phyloP scores from a whole-genome alignment of 148 eudicot genomes.

The Vaccinium corymbosum region DNA sequence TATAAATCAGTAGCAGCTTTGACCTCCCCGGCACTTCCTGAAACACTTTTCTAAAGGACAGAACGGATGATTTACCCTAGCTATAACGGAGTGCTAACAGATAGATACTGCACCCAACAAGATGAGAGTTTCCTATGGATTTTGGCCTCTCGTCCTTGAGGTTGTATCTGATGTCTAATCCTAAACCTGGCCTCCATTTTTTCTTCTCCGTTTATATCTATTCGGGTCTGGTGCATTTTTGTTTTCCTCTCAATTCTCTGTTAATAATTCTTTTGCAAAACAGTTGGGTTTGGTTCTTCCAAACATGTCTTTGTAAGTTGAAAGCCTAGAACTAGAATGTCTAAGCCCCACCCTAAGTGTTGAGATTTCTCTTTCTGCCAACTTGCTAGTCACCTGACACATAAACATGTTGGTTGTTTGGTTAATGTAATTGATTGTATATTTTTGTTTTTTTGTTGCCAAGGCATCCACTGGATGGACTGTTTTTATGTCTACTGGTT shows the following conservation, averaged over 20 bases:
- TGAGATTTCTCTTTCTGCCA: slow-evolving; percentile 8
- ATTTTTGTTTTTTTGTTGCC: neutral
- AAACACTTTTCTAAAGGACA: slow-evolving; percentile 49
- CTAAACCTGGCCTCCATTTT: slow-evolving; percentile 13
- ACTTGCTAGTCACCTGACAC: neutral
- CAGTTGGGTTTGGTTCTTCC: slow-evolving; percentile 26
- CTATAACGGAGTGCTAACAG: slow-evolving; percentile 13
- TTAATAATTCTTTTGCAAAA: slow-evolving; percentile 19
- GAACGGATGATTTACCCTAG: slow-evolving; percentile 5
- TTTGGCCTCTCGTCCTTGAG: slow-evolving; percentile 13
- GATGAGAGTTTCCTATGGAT: slow-evolving; percentile 7
- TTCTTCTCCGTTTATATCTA: neutral
- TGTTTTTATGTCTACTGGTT: neutral
- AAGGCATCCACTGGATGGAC: neutral
- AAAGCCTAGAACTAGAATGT: neutral
- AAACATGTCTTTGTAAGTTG: slow-evolving; percentile 20
- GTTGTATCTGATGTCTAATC: slow-evolving; percentile 27
- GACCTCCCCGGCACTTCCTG: slow-evolving; percentile 47
- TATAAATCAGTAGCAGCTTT: slow-evolving; percentile 64
- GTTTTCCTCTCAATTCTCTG: slow-evolving; percentile 1
- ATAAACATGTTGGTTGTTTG: neutral
- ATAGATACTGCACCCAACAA: neutral
- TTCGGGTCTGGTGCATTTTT: neutral
- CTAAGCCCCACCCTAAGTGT: slow-evolving; percentile 3
- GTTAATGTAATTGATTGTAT: slow-evolving; percentile 18